Conservation (phyloP, 1,284 basidiomycete genomes). For the Coniophora puteana region DNA sequence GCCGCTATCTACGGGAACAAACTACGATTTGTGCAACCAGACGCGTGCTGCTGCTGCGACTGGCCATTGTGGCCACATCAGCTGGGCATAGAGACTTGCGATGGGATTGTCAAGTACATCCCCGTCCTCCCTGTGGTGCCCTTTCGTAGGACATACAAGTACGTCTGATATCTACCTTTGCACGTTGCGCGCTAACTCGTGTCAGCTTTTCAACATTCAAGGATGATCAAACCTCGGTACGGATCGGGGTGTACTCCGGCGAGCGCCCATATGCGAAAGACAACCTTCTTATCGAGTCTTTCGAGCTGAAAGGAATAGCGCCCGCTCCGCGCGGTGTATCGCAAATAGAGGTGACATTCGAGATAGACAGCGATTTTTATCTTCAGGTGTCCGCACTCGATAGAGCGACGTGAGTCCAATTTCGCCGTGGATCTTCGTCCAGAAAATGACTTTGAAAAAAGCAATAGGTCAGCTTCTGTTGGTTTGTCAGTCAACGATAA, state of each 20-base stretch:
- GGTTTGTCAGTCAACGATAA: too few relatives aligned
- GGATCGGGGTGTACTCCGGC: constrained; percentile 80
- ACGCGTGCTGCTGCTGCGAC: constrained; percentile 95
- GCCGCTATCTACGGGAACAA: constrained; percentile 93
- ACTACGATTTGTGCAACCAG: too few relatives aligned
- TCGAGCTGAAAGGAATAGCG: constrained; percentile 80
- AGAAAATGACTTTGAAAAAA: too few relatives aligned
- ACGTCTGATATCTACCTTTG: too few relatives aligned
- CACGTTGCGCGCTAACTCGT: too few relatives aligned
- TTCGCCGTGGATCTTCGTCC: too few relatives aligned
- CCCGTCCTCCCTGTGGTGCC: too few relatives aligned
- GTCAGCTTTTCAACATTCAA: constrained; percentile 58
- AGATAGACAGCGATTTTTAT: constrained; percentile 76
- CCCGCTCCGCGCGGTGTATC: constrained; percentile 82
- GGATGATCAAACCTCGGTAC: constrained; percentile 58
- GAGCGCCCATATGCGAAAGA: constrained; percentile 83
- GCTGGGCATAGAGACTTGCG: constrained; percentile 95
- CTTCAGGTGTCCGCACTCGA: constrained; percentile 70
- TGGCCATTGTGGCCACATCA: constrained; percentile 94
- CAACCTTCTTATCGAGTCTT: constrained; percentile 85
- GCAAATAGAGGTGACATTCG: constrained; percentile 83
- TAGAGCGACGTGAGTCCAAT: constrained; percentile 42
- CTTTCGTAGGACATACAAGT: too few relatives aligned
- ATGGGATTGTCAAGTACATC: too few relatives aligned
- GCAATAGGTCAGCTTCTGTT: too few relatives aligned